Evolutionary conservation across 108 stramenopile genomes (phyloP).

Genomic region (Cyclotella choctawhatcheeana): DNA sequence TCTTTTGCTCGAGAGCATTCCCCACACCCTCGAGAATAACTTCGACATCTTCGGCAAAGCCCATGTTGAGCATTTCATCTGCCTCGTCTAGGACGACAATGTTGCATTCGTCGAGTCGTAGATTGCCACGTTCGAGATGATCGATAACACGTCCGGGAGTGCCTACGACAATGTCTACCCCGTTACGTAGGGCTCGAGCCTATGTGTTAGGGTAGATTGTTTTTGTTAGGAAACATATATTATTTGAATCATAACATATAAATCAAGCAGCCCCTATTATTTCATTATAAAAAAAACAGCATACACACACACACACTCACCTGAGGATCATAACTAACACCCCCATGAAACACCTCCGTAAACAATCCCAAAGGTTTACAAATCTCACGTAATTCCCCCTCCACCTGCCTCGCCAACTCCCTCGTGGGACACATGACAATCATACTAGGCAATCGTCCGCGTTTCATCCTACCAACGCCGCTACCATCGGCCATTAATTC

Average conservation of each 20-base stretch:
- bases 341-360: constrained; percentile 94
- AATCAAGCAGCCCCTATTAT: too few species aligned
- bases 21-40: constrained; percentile 86
- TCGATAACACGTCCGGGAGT: constrained; percentile 99
- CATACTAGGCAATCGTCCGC: constrained; percentile 90
- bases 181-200: constrained; percentile 80
- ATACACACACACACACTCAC: constrained; percentile 30
- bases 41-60: constrained; percentile 99
- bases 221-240: too few species aligned
- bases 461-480: constrained; percentile 55
- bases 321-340: constrained; percentile 94
- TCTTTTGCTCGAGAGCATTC: constrained; percentile 64
- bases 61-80: constrained; percentile 99
- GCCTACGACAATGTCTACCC: constrained; percentile 97
- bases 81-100: constrained; percentile 98
- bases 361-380: constrained; percentile 80
- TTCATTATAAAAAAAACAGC: neutral
- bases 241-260: too few species aligned
- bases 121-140: constrained; percentile 93
- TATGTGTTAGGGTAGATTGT: constrained; percentile 32
- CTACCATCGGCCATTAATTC: constrained; percentile 54
- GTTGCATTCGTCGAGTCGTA: constrained; percentile 82
- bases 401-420: constrained; percentile 99
- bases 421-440: constrained; percentile 97
- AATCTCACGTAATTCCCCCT: constrained; percentile 78